Evolutionary conservation across 75 land plant genomes (phyloP).

Genomic region (Sequoiadendron giganteum): DNA sequence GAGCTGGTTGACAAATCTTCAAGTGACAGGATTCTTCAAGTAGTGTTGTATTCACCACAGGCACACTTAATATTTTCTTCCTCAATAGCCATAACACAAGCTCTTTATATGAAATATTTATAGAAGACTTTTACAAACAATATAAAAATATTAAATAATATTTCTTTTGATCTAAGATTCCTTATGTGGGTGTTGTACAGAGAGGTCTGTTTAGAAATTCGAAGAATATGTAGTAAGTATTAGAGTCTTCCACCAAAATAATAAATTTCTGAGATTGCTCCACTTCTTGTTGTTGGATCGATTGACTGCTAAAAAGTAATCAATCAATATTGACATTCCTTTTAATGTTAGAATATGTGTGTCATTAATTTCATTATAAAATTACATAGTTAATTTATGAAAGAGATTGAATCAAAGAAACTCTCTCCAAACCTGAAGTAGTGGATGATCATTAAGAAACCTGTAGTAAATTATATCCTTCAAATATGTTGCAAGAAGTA

Average conservation of each 20-base stretch:
- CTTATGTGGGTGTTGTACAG: background rate
- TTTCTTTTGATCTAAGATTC: background rate
- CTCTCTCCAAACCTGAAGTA: background rate
- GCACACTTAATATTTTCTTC: conserved; percentile 30
- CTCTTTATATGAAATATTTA: background rate
- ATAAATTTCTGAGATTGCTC: background rate
- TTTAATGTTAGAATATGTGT: background rate
- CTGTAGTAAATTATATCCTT: background rate
- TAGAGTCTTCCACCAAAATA: background rate
- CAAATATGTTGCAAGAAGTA: background rate
- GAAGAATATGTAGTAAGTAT: background rate
- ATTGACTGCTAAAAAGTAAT: background rate
- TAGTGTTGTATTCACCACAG: conserved; percentile 61
- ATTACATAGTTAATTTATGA: background rate
- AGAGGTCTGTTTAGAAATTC: background rate
- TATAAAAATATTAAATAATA: background rate
- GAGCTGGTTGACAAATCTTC: background rate
- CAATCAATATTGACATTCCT: background rate
- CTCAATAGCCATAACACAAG: background rate
- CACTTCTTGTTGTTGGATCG: background rate
- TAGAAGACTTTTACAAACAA: background rate
- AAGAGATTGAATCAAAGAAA: background rate
- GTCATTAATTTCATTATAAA: background rate
- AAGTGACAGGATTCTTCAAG: conserved; percentile 41
- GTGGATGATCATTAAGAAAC: background rate